A percentile compares a stretch with the other conserved stretches of the same genome.
These are phyloP conservation scores for Amaranthus tricolor DNA, from an alignment of 179 eudicot species.

Conservation along the genomic window DNA sequence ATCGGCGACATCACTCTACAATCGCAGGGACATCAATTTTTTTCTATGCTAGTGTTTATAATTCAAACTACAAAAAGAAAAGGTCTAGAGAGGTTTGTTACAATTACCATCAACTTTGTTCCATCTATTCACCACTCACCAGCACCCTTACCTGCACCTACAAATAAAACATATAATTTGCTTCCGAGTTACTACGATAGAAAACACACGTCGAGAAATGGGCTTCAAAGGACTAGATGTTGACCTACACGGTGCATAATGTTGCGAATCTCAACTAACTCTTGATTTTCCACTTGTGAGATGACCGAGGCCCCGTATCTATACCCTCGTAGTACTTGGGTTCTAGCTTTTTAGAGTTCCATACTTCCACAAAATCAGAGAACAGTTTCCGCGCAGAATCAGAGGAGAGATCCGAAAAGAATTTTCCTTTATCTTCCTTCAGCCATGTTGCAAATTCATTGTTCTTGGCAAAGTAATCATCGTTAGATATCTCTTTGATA, in stretches of 20 bases:
- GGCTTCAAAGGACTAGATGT: neutral
- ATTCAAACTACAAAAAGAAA: too few species aligned
- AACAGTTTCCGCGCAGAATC: slow-evolving; percentile 69
- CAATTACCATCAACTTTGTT: neutral
- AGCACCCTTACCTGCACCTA: neutral
- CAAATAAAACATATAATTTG: neutral
- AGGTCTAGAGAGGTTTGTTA: too few species aligned
- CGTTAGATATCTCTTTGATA: slow-evolving; percentile 52
- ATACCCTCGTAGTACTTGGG: slow-evolving; percentile 80
- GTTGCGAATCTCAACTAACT: slow-evolving; percentile 15
- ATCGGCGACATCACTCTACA: too few species aligned
- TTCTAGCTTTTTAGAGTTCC: slow-evolving; percentile 67
- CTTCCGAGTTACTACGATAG: too few species aligned
- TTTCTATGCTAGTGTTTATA: too few species aligned
- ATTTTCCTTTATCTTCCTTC: slow-evolving; percentile 64
- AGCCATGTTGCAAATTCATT: slow-evolving; percentile 96
- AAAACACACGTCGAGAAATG: neutral
- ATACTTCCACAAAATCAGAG: slow-evolving; percentile 56
- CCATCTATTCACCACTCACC: neutral
- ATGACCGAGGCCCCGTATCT: slow-evolving; percentile 60
- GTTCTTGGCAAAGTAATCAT: slow-evolving; percentile 86
- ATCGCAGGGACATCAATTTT: too few species aligned
- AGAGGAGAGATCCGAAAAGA: slow-evolving; percentile 87
- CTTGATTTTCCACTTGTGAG: slow-evolving; percentile 83
- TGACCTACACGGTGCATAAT: neutral